Percentiles rank a stretch among this genome's conserved stretches.
These are phyloP conservation scores for Didymella exigua DNA, from an alignment of 2,329 filamentous ascomycete genomes.

Conservation along the genomic window DNA sequence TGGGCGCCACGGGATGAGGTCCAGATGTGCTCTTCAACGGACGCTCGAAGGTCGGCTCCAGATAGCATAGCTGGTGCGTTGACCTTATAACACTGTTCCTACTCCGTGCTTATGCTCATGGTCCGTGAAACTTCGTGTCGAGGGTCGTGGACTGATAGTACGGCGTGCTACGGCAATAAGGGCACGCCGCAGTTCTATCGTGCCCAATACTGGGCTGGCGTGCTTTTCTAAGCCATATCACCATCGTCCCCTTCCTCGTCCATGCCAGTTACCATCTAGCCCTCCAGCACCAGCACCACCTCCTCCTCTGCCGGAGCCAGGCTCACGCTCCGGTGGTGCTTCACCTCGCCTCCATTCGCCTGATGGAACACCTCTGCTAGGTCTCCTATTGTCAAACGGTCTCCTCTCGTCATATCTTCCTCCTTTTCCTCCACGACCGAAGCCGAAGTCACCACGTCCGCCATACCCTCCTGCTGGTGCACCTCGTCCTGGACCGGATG, in stretches of 20 bases:
- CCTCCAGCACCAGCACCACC: slow-evolving; percentile 45
- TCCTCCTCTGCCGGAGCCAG: slow-evolving; percentile 32
- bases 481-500: slow-evolving; percentile 40
- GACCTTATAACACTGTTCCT: not conserved
- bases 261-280: slow-evolving; percentile 33
- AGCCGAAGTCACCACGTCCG: slow-evolving; percentile 42
- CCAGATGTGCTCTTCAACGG: not conserved
- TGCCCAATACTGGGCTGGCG: not conserved
- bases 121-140: not conserved
- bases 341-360: slow-evolving; percentile 74
- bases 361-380: slow-evolving; percentile 53
- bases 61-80: not conserved
- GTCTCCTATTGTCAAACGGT: slow-evolving; percentile 41
- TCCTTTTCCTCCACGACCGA: slow-evolving; percentile 47
- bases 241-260: slow-evolving; percentile 44
- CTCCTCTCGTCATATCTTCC: slow-evolving; percentile 40
- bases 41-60: not conserved
- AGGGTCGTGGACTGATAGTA: not conserved
- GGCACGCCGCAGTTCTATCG: too few relatives aligned
- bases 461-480: slow-evolving; percentile 37
- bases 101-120: not conserved
- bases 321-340: slow-evolving; percentile 59
- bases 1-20: not conserved
- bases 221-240: slow-evolving; percentile 16
- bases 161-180: not conserved